Evolutionary conservation across 164 flowering plant species (phyloP).

Genomic region (Platanus orientalis): DNA sequence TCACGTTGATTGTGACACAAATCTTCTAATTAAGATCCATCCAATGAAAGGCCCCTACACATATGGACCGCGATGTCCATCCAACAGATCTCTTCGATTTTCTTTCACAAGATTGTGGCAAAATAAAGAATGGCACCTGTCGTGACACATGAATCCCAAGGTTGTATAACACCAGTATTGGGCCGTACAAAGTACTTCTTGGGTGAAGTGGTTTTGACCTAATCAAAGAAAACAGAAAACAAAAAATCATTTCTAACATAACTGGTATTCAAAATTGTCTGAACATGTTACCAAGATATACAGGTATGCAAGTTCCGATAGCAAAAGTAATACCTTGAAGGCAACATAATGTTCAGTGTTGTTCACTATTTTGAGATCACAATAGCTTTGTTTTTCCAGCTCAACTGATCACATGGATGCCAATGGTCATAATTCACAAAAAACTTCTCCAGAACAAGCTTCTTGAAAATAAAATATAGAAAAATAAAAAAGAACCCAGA

Average conservation of each 20-base stretch:
- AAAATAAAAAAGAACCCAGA: background rate
- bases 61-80: no score
- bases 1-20: no score
- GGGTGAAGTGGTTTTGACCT: constrained; percentile 96
- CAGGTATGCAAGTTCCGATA: background rate
- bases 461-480: background rate
- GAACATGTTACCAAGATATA: no score
- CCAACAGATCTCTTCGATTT: no score
- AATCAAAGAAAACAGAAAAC: constrained; percentile 10
- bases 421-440: background rate
- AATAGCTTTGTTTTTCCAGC: constrained; percentile 74
- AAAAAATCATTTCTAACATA: no score
- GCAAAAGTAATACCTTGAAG: constrained; percentile 64
- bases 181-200: constrained; percentile 93
- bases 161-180: constrained; percentile 76
- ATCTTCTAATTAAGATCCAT: no score
- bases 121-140: constrained; percentile 54
- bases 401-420: constrained; percentile 56
- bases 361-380: constrained; percentile 86
- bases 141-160: constrained; percentile 76
- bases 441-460: constrained; percentile 5
- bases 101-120: background rate
- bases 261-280: no score
- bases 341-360: constrained; percentile 81
- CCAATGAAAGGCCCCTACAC: no score